Evolutionary conservation across 352 stramenopile genomes (phyloP).

Genomic region (Phytophthora gonapodyides): DNA sequence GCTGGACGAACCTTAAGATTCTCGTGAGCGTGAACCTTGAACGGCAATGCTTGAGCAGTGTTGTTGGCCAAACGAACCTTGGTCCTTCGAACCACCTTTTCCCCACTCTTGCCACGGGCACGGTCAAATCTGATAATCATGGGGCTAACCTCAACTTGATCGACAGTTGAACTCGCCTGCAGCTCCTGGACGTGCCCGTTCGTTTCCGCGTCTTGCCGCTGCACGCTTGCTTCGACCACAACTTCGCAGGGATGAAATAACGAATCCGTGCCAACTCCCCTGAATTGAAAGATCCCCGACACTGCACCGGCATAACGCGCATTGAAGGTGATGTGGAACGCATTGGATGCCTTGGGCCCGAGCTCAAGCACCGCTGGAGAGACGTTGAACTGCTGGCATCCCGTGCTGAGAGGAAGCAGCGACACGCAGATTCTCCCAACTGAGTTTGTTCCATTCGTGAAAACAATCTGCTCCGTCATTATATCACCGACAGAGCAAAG

Average conservation of each 20-base stretch:
- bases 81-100: slow-evolving; percentile 25
- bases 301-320: slow-evolving; percentile 62
- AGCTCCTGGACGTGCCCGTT: slow-evolving; percentile 52
- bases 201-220: slow-evolving; percentile 11
- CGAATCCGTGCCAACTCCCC: slow-evolving; percentile 65
- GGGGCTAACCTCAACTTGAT: slow-evolving; percentile 58
- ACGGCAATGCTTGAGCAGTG: slow-evolving; percentile 47
- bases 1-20: slow-evolving; percentile 56
- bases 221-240: slow-evolving; percentile 82
- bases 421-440: slow-evolving; percentile 77
- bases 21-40: slow-evolving; percentile 61
- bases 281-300: slow-evolving; percentile 87
- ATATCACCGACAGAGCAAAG: slow-evolving; percentile 71
- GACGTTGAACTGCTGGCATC: slow-evolving; percentile 85
- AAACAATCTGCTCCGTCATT: slow-evolving; percentile 77
- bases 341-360: slow-evolving; percentile 53
- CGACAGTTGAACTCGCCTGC: slow-evolving; percentile 42
- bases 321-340: slow-evolving; percentile 74
- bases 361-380: slow-evolving; percentile 79
- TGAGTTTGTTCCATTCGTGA: slow-evolving; percentile 66
- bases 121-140: slow-evolving; percentile 66
- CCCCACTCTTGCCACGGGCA: slow-evolving; percentile 31
- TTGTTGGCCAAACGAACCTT: slow-evolving; percentile 67
- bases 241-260: slow-evolving; percentile 81
- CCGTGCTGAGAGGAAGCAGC: slow-evolving; percentile 77